Evolutionary conservation across 768 basidiomycete species (phyloP).

Genomic region (Tulasnella sp.): DNA sequence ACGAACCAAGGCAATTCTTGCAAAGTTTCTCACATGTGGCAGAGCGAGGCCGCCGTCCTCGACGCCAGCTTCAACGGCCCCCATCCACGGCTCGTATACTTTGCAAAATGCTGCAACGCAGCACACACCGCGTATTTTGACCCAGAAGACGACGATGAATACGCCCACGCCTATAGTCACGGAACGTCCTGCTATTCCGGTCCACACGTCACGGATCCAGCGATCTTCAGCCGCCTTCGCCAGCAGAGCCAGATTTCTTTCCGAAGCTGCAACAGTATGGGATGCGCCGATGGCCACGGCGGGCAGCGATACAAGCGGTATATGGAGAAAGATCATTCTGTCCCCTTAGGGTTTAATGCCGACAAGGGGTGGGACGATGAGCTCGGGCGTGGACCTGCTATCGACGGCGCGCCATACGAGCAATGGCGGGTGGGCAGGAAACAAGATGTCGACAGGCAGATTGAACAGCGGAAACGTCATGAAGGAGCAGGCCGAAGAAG

Average conservation of each 20-base stretch:
- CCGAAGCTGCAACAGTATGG: slow-evolving; percentile 3
- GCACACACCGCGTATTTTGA: neutral
- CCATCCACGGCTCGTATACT: neutral
- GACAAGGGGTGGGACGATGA: neutral
- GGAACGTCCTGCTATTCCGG: neutral
- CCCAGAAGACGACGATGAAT: slow-evolving; percentile 6
- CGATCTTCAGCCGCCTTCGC: neutral
- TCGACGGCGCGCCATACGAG: neutral
- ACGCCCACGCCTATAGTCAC: neutral
- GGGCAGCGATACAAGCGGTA: neutral
- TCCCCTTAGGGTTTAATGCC: neutral
- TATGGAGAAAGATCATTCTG: neutral
- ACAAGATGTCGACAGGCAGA: neutral
- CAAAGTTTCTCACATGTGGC: neutral
- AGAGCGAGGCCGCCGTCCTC: neutral
- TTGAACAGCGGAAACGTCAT: neutral
- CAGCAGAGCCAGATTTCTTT: neutral
- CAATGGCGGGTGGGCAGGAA: neutral
- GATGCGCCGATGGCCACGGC: neutral
- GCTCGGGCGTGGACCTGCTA: neutral
- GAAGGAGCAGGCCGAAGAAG: neutral
- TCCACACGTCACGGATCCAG: neutral
- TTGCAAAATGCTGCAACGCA: slow-evolving; percentile 14
- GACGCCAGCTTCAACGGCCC: neutral
- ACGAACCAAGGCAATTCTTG: neutral